phyloP scores from a whole-genome alignment of 306 rosid species.

The Cicer bijugum region DNA sequence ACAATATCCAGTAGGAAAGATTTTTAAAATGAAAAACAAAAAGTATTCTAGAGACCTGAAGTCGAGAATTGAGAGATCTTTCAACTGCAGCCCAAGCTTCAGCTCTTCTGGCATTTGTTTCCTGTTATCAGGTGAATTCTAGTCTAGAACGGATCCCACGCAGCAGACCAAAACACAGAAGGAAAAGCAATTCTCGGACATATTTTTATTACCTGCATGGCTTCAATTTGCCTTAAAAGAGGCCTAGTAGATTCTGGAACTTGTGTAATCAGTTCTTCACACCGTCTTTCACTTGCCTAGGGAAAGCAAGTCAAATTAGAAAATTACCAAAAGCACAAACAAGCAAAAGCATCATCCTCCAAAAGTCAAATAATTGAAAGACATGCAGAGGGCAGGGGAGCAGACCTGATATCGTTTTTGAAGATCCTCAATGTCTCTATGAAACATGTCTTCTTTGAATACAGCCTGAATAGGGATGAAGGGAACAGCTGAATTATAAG shows the following conservation, averaged over 20 bases:
- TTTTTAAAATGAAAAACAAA: slow-evolving; percentile 35
- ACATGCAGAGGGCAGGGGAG: slow-evolving; percentile 43
- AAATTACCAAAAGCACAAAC: slow-evolving; percentile 40
- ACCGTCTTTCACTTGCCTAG: slow-evolving; percentile 98
- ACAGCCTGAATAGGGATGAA: slow-evolving; percentile 65
- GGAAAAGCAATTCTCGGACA: slow-evolving; percentile 27
- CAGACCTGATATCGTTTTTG: slow-evolving; percentile 93
- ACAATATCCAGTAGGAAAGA: slow-evolving; percentile 18
- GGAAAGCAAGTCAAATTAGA: slow-evolving; percentile 45
- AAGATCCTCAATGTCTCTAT: slow-evolving; percentile 91
- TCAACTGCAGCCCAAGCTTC: slow-evolving; percentile 99
- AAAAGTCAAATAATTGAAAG: slow-evolving; percentile 25
- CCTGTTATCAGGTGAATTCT: slow-evolving; percentile 63
- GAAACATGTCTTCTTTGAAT: slow-evolving; percentile 90
- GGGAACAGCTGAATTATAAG: slow-evolving; percentile 32
- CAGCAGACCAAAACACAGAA: slow-evolving; percentile 41
- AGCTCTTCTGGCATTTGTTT: slow-evolving; percentile 85
- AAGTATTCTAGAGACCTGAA: slow-evolving; percentile 68
- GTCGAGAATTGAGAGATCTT: slow-evolving; percentile 90
- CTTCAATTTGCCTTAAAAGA: slow-evolving; percentile 96
- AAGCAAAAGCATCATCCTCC: slow-evolving; percentile 31
- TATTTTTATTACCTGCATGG: slow-evolving; percentile 79
- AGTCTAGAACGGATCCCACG: slow-evolving; percentile 43
- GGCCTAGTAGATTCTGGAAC: slow-evolving; percentile 99
- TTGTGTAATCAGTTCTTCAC: slow-evolving; percentile 95